phyloP scores from a whole-genome alignment of 805 yeast species.

The Candida succiphila region DNA sequence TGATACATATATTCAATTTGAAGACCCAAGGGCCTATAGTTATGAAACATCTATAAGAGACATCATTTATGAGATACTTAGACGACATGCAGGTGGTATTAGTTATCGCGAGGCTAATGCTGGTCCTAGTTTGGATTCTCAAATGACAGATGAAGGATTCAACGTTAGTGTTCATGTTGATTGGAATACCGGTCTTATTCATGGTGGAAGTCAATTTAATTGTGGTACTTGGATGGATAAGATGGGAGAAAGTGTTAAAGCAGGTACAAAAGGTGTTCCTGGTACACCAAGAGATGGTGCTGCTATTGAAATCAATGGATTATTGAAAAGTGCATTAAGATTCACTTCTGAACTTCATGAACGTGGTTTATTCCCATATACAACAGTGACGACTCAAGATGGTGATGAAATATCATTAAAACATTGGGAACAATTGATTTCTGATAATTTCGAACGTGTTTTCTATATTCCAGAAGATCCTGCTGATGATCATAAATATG shows the following conservation, averaged over 20 bases:
- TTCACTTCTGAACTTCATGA: constrained; percentile 57
- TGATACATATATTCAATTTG: constrained; percentile 62
- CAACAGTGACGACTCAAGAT: constrained; percentile 45
- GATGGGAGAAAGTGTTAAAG: constrained; percentile 89
- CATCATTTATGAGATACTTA: constrained; percentile 67
- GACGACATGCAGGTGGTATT: constrained; percentile 86
- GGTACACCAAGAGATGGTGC: constrained; percentile 99
- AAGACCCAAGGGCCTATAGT: constrained; percentile 68
- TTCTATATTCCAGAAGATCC: constrained; percentile 68
- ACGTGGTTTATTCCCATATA: constrained; percentile 46
- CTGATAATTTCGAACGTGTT: constrained; percentile 66
- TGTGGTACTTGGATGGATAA: constrained; percentile 99
- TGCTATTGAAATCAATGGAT: constrained; percentile 84
- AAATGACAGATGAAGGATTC: constrained; percentile 89
- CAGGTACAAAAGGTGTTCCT: constrained; percentile 84
- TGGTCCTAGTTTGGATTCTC: constrained; percentile 78
- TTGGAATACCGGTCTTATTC: constrained; percentile 80
- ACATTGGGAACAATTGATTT: constrained; percentile 67
- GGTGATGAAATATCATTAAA: constrained; percentile 47
- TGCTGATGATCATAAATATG: constrained; percentile 48
- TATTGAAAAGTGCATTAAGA: constrained; percentile 73
- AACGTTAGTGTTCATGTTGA: constrained; percentile 74
- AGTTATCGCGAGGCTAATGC: constrained; percentile 92
- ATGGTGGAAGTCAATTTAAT: constrained; percentile 86
- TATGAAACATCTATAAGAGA: constrained; percentile 65